These are phyloP conservation scores for Stereocaulon alpinum DNA, from an alignment of 495 filamentous ascomycete genomes.

Conservation along the genomic window DNA sequence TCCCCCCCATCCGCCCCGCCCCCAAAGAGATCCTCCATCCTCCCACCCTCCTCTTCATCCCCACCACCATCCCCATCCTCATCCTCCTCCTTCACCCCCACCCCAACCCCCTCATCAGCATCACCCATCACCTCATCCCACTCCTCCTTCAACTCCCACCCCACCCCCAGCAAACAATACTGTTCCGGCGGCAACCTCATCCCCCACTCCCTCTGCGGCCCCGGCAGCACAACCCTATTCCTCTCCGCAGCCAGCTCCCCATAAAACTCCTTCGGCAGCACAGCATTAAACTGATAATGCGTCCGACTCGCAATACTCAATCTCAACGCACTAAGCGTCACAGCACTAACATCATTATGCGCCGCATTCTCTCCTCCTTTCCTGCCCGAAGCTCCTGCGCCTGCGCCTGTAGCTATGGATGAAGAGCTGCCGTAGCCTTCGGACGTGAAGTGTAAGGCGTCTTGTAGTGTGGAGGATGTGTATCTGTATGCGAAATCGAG, in stretches of 20 bases:
- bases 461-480: slow-evolving; percentile 42
- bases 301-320: slow-evolving; percentile 54
- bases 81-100: slow-evolving; percentile 27
- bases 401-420: not conserved
- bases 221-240: slow-evolving; percentile 69
- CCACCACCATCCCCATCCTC: slow-evolving; percentile 21
- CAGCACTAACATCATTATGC: slow-evolving; percentile 34
- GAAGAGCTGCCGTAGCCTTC: slow-evolving; percentile 40
- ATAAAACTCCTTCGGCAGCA: slow-evolving; percentile 74
- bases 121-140: slow-evolving; percentile 55
- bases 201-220: slow-evolving; percentile 64
- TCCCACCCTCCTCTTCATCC: slow-evolving; percentile 46
- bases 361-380: not conserved
- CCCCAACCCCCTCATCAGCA: slow-evolving; percentile 28
- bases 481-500: slow-evolving; percentile 95
- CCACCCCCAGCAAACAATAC: slow-evolving; percentile 76
- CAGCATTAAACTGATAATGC: slow-evolving; percentile 54
- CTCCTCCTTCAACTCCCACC: slow-evolving; percentile 73
- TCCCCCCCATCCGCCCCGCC: slow-evolving; percentile 35
- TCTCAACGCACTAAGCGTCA: slow-evolving; percentile 47
- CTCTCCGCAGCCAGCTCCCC: slow-evolving; percentile 72
- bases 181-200: slow-evolving; percentile 79
- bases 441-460: slow-evolving; percentile 42
- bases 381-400: slow-evolving; percentile 2
- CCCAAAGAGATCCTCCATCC: slow-evolving; percentile 52